A percentile compares a stretch with the other conserved stretches of the same genome.
These are phyloP conservation scores for Peronospora belbahrii DNA, from an alignment of 352 stramenopile species.

Conservation along the genomic window DNA sequence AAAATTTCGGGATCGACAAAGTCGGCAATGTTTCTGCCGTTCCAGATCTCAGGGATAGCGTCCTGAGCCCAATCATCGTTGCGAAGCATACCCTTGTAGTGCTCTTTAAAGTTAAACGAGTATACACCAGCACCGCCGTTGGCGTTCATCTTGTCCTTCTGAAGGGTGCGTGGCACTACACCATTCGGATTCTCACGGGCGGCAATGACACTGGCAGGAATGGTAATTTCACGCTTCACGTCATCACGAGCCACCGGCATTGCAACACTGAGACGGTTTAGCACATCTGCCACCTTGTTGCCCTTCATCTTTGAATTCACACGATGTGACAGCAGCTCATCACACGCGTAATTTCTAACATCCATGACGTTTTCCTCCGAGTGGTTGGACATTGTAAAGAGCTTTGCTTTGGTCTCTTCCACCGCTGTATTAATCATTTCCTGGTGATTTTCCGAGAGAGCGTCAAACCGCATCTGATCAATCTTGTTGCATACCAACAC, in stretches of 20 bases:
- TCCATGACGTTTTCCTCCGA: slow-evolving; percentile 95
- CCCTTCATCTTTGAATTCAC: slow-evolving; percentile 92
- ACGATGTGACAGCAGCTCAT: slow-evolving; percentile 91
- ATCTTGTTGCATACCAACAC: slow-evolving; percentile 99
- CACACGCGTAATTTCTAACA: slow-evolving; percentile 93
- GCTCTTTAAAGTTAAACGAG: slow-evolving; percentile 94
- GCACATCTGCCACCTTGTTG: slow-evolving; percentile 94
- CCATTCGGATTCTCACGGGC: slow-evolving; percentile 55
- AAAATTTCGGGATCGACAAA: slow-evolving; percentile 98
- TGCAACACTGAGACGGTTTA: slow-evolving; percentile 95
- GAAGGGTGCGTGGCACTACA: slow-evolving; percentile 37
- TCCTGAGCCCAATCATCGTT: slow-evolving; percentile 96
- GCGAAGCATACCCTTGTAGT: slow-evolving; percentile 94
- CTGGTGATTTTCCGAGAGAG: slow-evolving; percentile 69
- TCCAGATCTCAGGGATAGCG: slow-evolving; percentile 98
- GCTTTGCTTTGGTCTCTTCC: slow-evolving; percentile 73
- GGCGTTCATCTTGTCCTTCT: slow-evolving; percentile 88
- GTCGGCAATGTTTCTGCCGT: slow-evolving; percentile 99
- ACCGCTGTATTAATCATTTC: slow-evolving; percentile 76
- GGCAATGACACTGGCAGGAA: slow-evolving; percentile 89
- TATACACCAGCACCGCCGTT: slow-evolving; percentile 97
- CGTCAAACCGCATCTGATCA: slow-evolving; percentile 93
- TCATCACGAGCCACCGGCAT: slow-evolving; percentile 91
- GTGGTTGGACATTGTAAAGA: slow-evolving; percentile 98
- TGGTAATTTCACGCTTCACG: slow-evolving; percentile 85